Base-by-base conservation (phyloP, 164 flowering plant genomes). In the Amborella trichopoda region DNA sequence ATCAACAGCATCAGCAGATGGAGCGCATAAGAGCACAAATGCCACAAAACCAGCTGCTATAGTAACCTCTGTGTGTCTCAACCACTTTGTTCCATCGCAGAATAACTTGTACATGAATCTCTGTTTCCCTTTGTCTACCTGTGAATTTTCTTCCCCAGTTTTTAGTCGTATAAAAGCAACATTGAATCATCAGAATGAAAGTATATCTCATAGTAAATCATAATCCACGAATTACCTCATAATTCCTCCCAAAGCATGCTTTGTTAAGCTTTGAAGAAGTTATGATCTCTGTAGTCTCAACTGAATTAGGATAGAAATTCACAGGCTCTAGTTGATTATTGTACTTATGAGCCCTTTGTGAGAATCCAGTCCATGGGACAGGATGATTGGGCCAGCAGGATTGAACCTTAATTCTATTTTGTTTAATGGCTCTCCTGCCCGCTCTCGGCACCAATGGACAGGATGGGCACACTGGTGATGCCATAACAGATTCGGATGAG, bases 1-100 rank as follows among this genome's bases (percentile, higher is more conserved):
- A 69, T 83, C 85, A 65, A 67, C 75, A 40, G 88, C 94, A 44
- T 66, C 63, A 19, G 83, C 80, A 28, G 83, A 67, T 46, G 88
- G 81, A 48, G 74, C 55, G 32, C 65, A 46, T 53, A 77, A 55
- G 34, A 76, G 53, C 27, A 65, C 30, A 49, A 71, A 74, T 38
- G 76, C 70, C 17, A 80, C 50, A 21, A 70, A 22, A 42, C 68
- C 74, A 10, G 67, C 76, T 32, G 67, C 56, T 46, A 64, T 59
- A 32, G 71, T 23, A 5, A 61, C 30, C 24, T 52, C 56, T 45
- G 54, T 53, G 30, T 65, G 68, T 48, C 58, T 70, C 75, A 71
- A 72, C 30, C 71, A 50, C 54, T 64, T 67, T 18, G 52, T 18
- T 23, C 46, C 24, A 52, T 41, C 52, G 53, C 52, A 40, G 21